These are phyloP conservation scores for Ilyonectria robusta DNA, from an alignment of 2,329 filamentous ascomycete genomes.

Conservation along the genomic window DNA sequence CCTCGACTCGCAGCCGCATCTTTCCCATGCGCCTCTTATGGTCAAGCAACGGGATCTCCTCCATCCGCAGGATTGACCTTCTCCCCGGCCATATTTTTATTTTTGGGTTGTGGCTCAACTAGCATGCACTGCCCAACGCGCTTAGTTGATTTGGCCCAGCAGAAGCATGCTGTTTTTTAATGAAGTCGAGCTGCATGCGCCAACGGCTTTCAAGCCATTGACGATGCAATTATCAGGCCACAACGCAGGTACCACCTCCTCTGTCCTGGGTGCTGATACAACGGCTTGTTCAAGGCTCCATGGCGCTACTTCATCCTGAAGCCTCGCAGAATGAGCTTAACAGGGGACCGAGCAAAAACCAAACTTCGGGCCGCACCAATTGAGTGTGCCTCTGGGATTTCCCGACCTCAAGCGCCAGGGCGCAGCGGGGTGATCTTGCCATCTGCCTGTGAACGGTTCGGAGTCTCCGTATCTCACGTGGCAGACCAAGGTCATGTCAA, in stretches of 20 bases:
- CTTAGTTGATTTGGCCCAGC: slow-evolving; percentile 9
- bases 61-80: slow-evolving; percentile 17
- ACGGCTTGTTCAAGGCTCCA: not conserved
- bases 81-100: not conserved
- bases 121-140: slow-evolving; percentile 5
- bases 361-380: not conserved
- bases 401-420: slow-evolving; percentile 23
- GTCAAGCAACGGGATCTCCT: not conserved
- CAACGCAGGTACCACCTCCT: slow-evolving; percentile 33
- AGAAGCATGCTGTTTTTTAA: slow-evolving; percentile 10
- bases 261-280: slow-evolving; percentile 5
- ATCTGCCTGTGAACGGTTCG: slow-evolving; percentile 10
- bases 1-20: slow-evolving; percentile 13
- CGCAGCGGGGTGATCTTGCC: slow-evolving; percentile 20
- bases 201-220: slow-evolving; percentile 17
- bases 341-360: slow-evolving; percentile 15
- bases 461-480: slow-evolving; percentile 13
- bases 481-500: slow-evolving; percentile 17
- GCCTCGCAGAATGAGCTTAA: slow-evolving; percentile 11
- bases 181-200: slow-evolving; percentile 3
- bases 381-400: slow-evolving; percentile 8
- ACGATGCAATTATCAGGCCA: slow-evolving; percentile 34
- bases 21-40: slow-evolving; percentile 19
- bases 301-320: slow-evolving; percentile 11
- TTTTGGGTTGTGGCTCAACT: slow-evolving; percentile 11